These are phyloP conservation scores for Tetradesmus obliquus DNA, from an alignment of 139 green algal genomes.

Conservation along the genomic window DNA sequence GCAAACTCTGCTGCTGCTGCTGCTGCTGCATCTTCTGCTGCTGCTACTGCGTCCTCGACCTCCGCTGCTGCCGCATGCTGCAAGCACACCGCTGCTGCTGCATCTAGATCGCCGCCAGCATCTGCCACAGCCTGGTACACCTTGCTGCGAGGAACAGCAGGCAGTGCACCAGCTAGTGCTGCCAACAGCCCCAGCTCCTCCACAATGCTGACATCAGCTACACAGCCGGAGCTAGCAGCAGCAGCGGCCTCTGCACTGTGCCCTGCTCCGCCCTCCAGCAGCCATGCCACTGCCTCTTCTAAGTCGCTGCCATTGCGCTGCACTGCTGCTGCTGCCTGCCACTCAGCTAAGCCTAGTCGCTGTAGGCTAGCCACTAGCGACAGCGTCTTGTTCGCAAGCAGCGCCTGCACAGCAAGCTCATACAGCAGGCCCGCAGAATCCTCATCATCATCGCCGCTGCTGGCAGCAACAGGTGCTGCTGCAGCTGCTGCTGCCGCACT, in stretches of 20 bases:
- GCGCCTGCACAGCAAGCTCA: slow-evolving; percentile 55
- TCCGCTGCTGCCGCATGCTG: not conserved
- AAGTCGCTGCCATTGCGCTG: slow-evolving; percentile 69
- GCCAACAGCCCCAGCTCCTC: slow-evolving; percentile 53
- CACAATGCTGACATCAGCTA: slow-evolving; percentile 19
- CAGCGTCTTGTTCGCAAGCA: slow-evolving; percentile 54
- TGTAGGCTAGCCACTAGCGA: slow-evolving; percentile 57
- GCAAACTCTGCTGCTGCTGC: not conserved
- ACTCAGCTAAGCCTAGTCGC: slow-evolving; percentile 65
- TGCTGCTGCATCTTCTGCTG: not conserved
- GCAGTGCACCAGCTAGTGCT: slow-evolving; percentile 16
- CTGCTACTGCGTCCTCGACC: not conserved
- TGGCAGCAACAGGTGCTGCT: not conserved
- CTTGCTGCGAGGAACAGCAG: not conserved
- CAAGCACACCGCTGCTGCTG: slow-evolving; percentile 19
- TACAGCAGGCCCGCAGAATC: slow-evolving; percentile 40
- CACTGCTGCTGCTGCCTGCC: slow-evolving; percentile 62
- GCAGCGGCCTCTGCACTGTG: not conserved
- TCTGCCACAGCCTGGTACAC: slow-evolving; percentile 44
- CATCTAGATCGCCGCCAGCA: slow-evolving; percentile 31
- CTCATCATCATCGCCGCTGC: slow-evolving; percentile 1
- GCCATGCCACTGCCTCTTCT: slow-evolving; percentile 63
- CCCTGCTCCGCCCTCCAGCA: slow-evolving; percentile 57
- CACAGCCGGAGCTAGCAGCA: not conserved
- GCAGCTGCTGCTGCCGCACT: not conserved